Evolutionary conservation across 164 flowering plant genomes (phyloP).

Genomic region (Vitis rotundifolia): DNA sequence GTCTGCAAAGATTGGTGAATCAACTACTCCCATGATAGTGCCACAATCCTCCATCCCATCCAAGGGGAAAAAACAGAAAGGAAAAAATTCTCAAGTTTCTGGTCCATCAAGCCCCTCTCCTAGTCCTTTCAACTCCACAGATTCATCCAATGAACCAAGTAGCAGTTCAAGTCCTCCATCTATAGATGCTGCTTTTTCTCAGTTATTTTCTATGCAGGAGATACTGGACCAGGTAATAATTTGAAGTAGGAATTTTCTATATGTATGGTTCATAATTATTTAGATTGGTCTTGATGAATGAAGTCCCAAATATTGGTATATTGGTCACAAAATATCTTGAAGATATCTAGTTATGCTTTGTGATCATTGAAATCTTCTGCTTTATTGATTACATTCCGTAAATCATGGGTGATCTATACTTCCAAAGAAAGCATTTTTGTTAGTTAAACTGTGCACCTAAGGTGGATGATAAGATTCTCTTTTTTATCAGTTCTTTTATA

Average conservation of each 20-base stretch:
- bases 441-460: no score
- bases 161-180: constrained; percentile 36
- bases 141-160: constrained; percentile 59
- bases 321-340: no score
- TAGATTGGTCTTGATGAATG: not conserved
- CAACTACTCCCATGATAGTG: constrained; percentile 21
- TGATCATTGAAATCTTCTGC: no score
- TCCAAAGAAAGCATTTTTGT: no score
- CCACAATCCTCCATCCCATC: constrained; percentile 31
- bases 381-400: no score
- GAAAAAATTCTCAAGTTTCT: constrained; percentile 47
- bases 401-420: no score
- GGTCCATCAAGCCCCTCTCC: constrained; percentile 50
- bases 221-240: constrained; percentile 61
- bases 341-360: no score
- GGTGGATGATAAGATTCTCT: no score
- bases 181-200: constrained; percentile 45
- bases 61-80: constrained; percentile 59
- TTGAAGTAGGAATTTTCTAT: not conserved
- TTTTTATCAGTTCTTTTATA: no score
- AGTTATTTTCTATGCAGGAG: constrained; percentile 44
- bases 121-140: constrained; percentile 50
- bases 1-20: constrained; percentile 37
- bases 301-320: no score
- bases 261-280: not conserved